A percentile compares a stretch with the other conserved stretches of the same genome.
Evolutionary conservation across 257 asterid species (phyloP).

Genomic region (Verbascum thapsus): DNA sequence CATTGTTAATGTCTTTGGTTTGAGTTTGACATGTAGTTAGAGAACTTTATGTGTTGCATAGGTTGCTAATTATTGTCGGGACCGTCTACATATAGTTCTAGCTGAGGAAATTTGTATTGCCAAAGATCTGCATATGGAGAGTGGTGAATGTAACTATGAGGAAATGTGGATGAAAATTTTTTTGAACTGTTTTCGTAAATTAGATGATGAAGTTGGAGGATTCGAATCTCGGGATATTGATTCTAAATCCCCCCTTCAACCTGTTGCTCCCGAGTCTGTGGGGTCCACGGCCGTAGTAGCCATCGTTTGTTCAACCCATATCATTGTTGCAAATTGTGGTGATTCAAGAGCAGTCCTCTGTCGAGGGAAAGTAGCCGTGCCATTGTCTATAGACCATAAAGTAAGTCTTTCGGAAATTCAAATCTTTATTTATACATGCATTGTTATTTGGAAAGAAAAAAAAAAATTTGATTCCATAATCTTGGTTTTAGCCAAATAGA

Average conservation of each 20-base stretch:
- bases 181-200: constrained; percentile 52
- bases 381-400: constrained; percentile 72
- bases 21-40: not conserved
- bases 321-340: constrained; percentile 78
- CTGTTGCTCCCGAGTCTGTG: constrained; percentile 67
- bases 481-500: constrained; percentile 59
- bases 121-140: constrained; percentile 28
- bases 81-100: constrained; percentile 59
- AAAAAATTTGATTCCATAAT: not conserved
- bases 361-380: constrained; percentile 56
- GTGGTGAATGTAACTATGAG: constrained; percentile 35
- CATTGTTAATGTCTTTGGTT: too few species aligned
- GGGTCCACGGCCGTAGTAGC: constrained; percentile 87
- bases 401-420: constrained; percentile 34
- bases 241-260: constrained; percentile 22
- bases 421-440: not conserved
- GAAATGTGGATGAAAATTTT: constrained; percentile 59
- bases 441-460: not conserved
- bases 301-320: constrained; percentile 56
- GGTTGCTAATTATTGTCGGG: constrained; percentile 73
- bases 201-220: constrained; percentile 74
- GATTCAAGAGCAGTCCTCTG: constrained; percentile 80
- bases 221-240: constrained; percentile 11
- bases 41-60: constrained; percentile 26
- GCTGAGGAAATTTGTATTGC: constrained; percentile 54